Evolutionary conservation across 352 stramenopile genomes (phyloP), one percentile per base, ranked within the genome.

Genomic region (Plasmopara viticola): DNA sequence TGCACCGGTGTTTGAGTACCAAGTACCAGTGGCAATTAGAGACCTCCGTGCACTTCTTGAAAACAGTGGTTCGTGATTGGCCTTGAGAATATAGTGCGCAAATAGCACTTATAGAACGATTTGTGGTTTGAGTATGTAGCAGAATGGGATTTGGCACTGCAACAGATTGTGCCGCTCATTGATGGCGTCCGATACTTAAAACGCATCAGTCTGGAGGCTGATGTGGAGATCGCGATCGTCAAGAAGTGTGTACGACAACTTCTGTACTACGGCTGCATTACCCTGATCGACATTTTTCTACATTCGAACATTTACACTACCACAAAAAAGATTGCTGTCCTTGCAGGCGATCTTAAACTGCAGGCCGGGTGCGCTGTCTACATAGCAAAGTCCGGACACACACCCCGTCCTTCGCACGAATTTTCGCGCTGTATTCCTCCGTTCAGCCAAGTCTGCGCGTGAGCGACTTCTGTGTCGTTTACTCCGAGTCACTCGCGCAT

Each of bases 151-250:
- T 61, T 95, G 37, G 84, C 85, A 17, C 54, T 95, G 35, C 80
- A 88, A 56, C 85, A 96, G 53, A 92, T 96, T 51, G 78, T 96
- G 43, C 86, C 87, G 13, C 93, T 93, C 62, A 91, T 96, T 44
- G 86, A 96, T 58, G 87, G 87, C 38, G 80, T 96, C 53, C 86
- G 87, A 44, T 95, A 94, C 68, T 69, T 94, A 38, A 95, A 94
- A 60, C 83, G 86, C 43, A 95, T 96, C 49, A 87, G 78, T 51
- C 47, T 96, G 35, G 84, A 94, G 38, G 82, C 87, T 35, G 83
- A 95, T 47, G 84, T 96, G 13, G 84, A 94, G 52, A 79, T 94
- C 41, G 70, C 77, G 28, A 89, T 93, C 48, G 83, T 95, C 14
- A 96, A 94, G 62, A 88, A 89, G 35, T 94, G 83, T 54, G 54